Evolutionary conservation across 768 basidiomycete species (phyloP).

Genomic region (Naganishia antarctica): DNA sequence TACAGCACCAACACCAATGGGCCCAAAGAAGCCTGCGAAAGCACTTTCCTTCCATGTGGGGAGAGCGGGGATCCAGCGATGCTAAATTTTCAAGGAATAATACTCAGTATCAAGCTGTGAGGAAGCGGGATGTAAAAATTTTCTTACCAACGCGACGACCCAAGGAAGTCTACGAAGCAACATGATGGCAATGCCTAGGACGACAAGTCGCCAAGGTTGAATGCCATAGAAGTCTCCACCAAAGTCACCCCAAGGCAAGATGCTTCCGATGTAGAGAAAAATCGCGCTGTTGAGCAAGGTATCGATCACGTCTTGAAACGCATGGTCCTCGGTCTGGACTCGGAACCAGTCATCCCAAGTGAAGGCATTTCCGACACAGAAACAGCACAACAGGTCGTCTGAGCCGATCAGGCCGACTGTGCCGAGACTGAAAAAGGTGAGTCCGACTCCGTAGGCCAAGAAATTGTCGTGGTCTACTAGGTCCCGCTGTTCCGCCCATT

Average conservation of each 20-base stretch:
- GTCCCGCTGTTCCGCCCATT: slow-evolving; percentile 35
- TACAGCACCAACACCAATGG: slow-evolving; percentile 42
- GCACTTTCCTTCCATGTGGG: slow-evolving; percentile 38
- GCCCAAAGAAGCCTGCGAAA: slow-evolving; percentile 51
- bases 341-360: slow-evolving; percentile 50
- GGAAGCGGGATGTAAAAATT: neutral
- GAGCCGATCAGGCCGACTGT: slow-evolving; percentile 50
- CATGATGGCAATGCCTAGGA: slow-evolving; percentile 49
- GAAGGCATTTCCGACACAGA: slow-evolving; percentile 35
- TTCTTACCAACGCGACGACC: slow-evolving; percentile 45
- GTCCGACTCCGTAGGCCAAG: slow-evolving; percentile 49
- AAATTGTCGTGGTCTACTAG: slow-evolving; percentile 52
- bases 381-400: slow-evolving; percentile 51
- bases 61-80: slow-evolving; percentile 45
- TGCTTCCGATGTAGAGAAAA: slow-evolving; percentile 39
- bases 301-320: slow-evolving; percentile 49
- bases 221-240: slow-evolving; percentile 36
- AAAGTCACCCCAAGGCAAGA: slow-evolving; percentile 48
- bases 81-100: slow-evolving; percentile 11
- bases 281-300: slow-evolving; percentile 38
- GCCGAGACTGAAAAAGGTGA: slow-evolving; percentile 47
- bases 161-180: slow-evolving; percentile 49
- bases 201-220: slow-evolving; percentile 49
- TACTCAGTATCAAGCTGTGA: too few relatives aligned
- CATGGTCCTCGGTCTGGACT: slow-evolving; percentile 45